Evolutionary conservation across 768 basidiomycete genomes (phyloP).

Genomic region (Phylloporus scabripes): DNA sequence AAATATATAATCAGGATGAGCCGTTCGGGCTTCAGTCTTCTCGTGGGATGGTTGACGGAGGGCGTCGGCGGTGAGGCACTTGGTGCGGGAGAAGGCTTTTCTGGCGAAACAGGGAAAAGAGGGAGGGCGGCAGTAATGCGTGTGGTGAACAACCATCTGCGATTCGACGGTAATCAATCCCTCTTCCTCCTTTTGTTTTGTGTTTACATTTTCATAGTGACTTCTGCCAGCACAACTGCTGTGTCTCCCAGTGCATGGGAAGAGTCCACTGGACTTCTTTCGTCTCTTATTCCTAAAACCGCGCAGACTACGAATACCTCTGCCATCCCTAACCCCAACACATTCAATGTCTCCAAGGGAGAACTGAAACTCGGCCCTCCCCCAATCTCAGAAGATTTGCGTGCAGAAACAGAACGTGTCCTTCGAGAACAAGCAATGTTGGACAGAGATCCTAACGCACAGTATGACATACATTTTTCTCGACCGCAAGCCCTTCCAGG

Average conservation of each 20-base stretch:
- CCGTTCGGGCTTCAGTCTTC: constrained; percentile 83
- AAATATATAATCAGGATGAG: constrained; percentile 90
- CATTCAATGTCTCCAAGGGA: constrained; percentile 73
- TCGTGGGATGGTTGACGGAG: constrained; percentile 95
- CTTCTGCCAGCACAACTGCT: constrained; percentile 60
- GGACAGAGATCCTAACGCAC: constrained; percentile 61
- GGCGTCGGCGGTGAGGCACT: constrained; percentile 82
- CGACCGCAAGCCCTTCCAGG: constrained; percentile 50
- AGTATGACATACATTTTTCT: constrained; percentile 56
- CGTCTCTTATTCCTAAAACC: constrained; percentile 66
- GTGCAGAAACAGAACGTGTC: constrained; percentile 72
- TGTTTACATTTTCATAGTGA: constrained; percentile 45
- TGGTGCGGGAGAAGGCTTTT: constrained; percentile 73
- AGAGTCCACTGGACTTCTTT: constrained; percentile 79
- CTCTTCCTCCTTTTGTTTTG: background rate
- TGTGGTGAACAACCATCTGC: constrained; percentile 90
- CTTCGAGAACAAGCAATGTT: constrained; percentile 78
- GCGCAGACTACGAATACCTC: constrained; percentile 36
- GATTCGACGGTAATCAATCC: constrained; percentile 68
- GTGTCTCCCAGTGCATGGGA: constrained; percentile 69
- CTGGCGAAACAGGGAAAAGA: constrained; percentile 75
- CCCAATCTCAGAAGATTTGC: constrained; percentile 74
- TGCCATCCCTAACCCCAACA: constrained; percentile 52
- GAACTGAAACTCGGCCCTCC: constrained; percentile 82
- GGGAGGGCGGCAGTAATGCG: constrained; percentile 88